These are phyloP conservation scores for Pythium monospermum DNA, from an alignment of 352 stramenopile species.

Conservation along the genomic window DNA sequence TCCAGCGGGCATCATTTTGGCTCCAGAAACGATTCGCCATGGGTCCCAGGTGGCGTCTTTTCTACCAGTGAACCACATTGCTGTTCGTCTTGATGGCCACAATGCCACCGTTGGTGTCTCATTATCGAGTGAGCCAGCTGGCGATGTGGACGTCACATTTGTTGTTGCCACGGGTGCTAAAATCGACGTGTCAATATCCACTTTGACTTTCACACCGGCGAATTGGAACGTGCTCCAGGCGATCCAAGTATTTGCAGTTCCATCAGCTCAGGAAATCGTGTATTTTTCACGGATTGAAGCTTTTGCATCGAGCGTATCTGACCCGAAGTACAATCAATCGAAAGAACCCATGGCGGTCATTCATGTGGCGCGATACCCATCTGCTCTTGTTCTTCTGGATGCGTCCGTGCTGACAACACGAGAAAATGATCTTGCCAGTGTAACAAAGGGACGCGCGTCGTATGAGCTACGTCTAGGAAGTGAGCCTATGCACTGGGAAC, in stretches of 20 bases:
- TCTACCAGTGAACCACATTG: conserved; percentile 10
- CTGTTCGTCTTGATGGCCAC: conserved; percentile 32
- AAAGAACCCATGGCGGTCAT: conserved; percentile 19
- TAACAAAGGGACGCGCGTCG: conserved; percentile 4
- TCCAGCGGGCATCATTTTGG: conserved; percentile 29
- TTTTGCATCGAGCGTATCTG: conserved; percentile 24
- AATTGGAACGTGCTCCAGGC: conserved; percentile 26
- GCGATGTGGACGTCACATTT: conserved; percentile 34
- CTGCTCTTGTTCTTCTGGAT: conserved; percentile 33
- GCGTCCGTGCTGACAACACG: conserved; percentile 23
- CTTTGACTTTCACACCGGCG: conserved; percentile 24
- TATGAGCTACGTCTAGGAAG: conserved; percentile 41
- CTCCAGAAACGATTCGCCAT: conserved; percentile 34
- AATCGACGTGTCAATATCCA: conserved; percentile 24
- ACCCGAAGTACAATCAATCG: conserved; percentile 36
- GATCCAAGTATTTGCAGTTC: conserved; percentile 22
- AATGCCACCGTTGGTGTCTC: conserved; percentile 32
- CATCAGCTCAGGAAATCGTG: conserved; percentile 6
- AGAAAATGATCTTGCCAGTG: conserved; percentile 42
- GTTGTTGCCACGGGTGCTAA: conserved; percentile 18
- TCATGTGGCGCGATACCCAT: conserved; percentile 39
- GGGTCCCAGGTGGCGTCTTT: conserved; percentile 15
- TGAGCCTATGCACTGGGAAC: conserved; percentile 69
- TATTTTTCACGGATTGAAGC: conserved; percentile 25
- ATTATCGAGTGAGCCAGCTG: conserved; percentile 35